These are phyloP conservation scores for Pseudogymnoascus sp. DNA, from an alignment of 2,329 filamentous ascomycete genomes.

Conservation along the genomic window DNA sequence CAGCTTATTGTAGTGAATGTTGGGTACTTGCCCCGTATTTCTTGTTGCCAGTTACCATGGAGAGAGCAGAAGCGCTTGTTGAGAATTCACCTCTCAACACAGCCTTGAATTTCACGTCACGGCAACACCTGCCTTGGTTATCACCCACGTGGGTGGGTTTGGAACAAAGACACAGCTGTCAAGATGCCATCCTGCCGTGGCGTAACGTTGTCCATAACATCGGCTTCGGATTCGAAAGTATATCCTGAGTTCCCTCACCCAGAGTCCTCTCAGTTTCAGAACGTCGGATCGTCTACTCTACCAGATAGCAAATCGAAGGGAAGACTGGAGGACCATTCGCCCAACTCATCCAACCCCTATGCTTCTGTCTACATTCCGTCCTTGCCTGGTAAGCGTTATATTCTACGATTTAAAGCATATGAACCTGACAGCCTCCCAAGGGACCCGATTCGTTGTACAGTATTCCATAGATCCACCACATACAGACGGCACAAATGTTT, in stretches of 20 bases:
- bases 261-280: slow-evolving; percentile 39
- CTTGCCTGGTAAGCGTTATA: slow-evolving; percentile 36
- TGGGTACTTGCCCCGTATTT: neutral
- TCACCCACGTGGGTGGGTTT: neutral
- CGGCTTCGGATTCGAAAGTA: slow-evolving; percentile 24
- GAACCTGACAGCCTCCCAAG: slow-evolving; percentile 27
- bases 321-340: neutral
- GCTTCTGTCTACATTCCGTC: slow-evolving; percentile 53
- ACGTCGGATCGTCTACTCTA: slow-evolving; percentile 15
- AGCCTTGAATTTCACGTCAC: neutral
- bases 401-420: neutral
- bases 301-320: neutral
- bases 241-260: slow-evolving; percentile 51
- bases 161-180: neutral
- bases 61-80: slow-evolving; percentile 2
- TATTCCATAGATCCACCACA: slow-evolving; percentile 37
- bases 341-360: slow-evolving; percentile 27
- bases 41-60: neutral
- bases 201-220: slow-evolving; percentile 24
- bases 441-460: slow-evolving; percentile 45
- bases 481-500: slow-evolving; percentile 36
- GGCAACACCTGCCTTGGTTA: neutral
- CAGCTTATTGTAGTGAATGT: neutral
- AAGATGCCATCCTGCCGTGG: slow-evolving; percentile 26
- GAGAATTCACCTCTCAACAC: slow-evolving; percentile 8